Evolutionary conservation across 2,329 filamentous ascomycete species (phyloP), one percentile per base, ranked within the genome.

Genomic region (Colletotrichum musicola): DNA sequence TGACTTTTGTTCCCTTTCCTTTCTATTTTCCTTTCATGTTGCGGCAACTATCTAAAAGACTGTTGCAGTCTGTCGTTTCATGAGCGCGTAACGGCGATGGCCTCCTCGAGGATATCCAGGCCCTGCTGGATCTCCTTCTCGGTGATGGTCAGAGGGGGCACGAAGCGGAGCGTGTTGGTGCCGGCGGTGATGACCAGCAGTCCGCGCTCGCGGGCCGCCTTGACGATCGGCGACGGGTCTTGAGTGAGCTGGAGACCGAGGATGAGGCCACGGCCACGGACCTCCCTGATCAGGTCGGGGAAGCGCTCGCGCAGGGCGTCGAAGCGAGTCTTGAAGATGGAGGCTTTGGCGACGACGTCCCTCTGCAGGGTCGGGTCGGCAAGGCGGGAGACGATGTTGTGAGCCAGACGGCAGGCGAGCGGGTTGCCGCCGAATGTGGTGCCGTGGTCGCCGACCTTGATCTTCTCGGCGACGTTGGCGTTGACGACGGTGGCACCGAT

Each of bases 341-440:
- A 77, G 4, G 83, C 83, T 81, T 96, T 97, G 71, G 84, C 82
- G 20, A 88, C 75, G 10, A 99, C 94, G 1, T 84, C 84, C 51
- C 86, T 81, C 76, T 95, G 92, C 57, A 98, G 84, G 57, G 87
- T 83, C 0, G 89, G 84, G 27, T 94, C 89, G 0, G 93, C 86
- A 5, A 99, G 87, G 25, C 93, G 89, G 38, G 85, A 86, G 64
- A 99, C 90, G 68, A 98, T 92, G 82, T 97, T 89, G 78, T 97
- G 93, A 7, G 93, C 96, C 9, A 98, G 83, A 38, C 94, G 89
- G 75, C 89, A 93, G 2, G 92, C 94, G 46, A 98, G 86, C 7
- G 95, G 95, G 82, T 97, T 98, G 47, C 95, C 95, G 64, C 95
- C 95, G 75, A 97, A 98, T 0, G 95, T 98, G 16, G 95, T 98